Conservation (phyloP, 768 basidiomycete genomes). For the Pleurotus salmoneostramineus region DNA sequence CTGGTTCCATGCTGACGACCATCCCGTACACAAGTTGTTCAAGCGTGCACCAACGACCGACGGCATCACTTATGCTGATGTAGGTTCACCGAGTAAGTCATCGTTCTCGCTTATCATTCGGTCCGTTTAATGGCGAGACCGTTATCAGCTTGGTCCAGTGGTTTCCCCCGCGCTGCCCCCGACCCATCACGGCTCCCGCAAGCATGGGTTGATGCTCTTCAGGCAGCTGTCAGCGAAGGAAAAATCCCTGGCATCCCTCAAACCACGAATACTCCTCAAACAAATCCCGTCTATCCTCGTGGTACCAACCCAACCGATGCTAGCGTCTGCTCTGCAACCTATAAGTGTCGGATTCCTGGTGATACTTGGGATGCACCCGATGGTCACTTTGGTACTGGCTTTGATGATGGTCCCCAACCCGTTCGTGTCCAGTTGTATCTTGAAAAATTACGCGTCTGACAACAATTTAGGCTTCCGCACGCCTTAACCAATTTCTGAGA, state of each 20-base stretch:
- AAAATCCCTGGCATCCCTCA: slow-evolving; percentile 68
- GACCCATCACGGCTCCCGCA: slow-evolving; percentile 51
- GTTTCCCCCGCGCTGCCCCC: slow-evolving; percentile 52
- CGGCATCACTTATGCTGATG: slow-evolving; percentile 43
- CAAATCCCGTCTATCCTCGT: slow-evolving; percentile 41
- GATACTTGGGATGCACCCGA: slow-evolving; percentile 78
- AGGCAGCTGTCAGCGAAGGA: slow-evolving; percentile 60
- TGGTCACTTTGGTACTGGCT: slow-evolving; percentile 60
- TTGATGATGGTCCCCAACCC: slow-evolving; percentile 78
- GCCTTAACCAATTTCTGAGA: slow-evolving; percentile 63
- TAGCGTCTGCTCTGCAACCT: slow-evolving; percentile 73
- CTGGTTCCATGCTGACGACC: slow-evolving; percentile 64
- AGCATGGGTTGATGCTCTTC: slow-evolving; percentile 70
- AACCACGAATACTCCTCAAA: slow-evolving; percentile 31
- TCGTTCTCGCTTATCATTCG: neutral
- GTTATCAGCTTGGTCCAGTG: slow-evolving; percentile 52
- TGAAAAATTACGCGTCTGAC: slow-evolving; percentile 5
- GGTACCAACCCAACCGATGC: slow-evolving; percentile 41
- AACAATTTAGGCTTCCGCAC: slow-evolving; percentile 28
- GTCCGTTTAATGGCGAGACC: neutral
- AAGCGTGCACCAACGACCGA: slow-evolving; percentile 44
- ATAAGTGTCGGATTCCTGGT: slow-evolving; percentile 55
- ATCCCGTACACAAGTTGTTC: slow-evolving; percentile 62
- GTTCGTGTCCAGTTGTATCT: slow-evolving; percentile 18
- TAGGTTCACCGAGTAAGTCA: slow-evolving; percentile 57